These are phyloP conservation scores for Penicillium soppii DNA, from an alignment of 495 filamentous ascomycete genomes.

Conservation along the genomic window DNA sequence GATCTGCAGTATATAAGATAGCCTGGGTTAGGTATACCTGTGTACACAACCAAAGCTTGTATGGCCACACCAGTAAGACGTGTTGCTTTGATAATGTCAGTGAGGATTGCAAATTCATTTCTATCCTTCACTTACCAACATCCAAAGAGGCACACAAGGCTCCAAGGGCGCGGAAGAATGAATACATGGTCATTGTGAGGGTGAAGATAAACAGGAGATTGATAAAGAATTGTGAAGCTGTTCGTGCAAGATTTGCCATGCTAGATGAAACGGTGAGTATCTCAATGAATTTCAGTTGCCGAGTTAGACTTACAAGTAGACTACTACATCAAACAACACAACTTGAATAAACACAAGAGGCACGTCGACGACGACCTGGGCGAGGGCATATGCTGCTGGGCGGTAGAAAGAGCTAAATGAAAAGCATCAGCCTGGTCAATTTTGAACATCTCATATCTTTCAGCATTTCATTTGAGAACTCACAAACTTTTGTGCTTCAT, in stretches of 20 bases:
- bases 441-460: too few relatives aligned
- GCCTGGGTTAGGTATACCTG: constrained; percentile 29
- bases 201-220: constrained; percentile 58
- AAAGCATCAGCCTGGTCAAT: neutral
- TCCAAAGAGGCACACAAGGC: constrained; percentile 63
- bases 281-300: neutral
- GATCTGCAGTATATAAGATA: neutral
- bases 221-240: constrained; percentile 83
- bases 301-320: constrained; percentile 59
- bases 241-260: constrained; percentile 60
- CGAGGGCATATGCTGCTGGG: constrained; percentile 75
- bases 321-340: constrained; percentile 67
- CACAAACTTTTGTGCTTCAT: constrained; percentile 77
- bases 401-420: constrained; percentile 68
- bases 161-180: constrained; percentile 75
- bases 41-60: constrained; percentile 70
- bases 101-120: neutral
- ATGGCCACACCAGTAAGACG: constrained; percentile 63
- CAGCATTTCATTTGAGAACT: constrained; percentile 5
- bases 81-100: constrained; percentile 45
- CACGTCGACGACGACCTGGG: constrained; percentile 72
- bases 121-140: constrained; percentile 31
- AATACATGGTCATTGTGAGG: constrained; percentile 73
- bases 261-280: constrained; percentile 29
- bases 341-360: constrained; percentile 72